Percentiles rank a stretch among this genome's conserved stretches.
phyloP scores from a whole-genome alignment of 2,329 filamentous ascomycete genomes.

The Neurospora sp. region DNA sequence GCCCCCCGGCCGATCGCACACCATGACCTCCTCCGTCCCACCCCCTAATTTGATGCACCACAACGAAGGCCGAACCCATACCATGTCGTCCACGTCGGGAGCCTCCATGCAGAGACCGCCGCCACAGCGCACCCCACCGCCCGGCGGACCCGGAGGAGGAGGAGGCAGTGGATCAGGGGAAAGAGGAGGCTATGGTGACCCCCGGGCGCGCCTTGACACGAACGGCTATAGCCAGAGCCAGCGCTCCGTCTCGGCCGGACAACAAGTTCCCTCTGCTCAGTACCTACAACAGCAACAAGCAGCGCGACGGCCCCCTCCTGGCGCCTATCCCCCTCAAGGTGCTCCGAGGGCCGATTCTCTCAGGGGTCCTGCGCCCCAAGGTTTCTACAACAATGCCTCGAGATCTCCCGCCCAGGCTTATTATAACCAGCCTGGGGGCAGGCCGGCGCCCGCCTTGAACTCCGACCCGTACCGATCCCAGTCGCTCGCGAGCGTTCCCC shows the following conservation, averaged over 20 bases:
- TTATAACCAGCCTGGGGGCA: conserved; percentile 43
- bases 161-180: background rate
- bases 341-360: conserved; percentile 42
- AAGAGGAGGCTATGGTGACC: conserved; percentile 7
- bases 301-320: conserved; percentile 34
- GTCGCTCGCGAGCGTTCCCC: conserved; percentile 67
- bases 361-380: conserved; percentile 39
- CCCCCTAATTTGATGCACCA: conserved; percentile 34
- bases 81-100: conserved; percentile 52
- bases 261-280: conserved; percentile 35
- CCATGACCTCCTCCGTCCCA: conserved; percentile 73
- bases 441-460: conserved; percentile 62
- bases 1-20: conserved; percentile 82
- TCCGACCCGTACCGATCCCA: conserved; percentile 85
- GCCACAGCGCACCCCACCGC: conserved; percentile 41
- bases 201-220: background rate
- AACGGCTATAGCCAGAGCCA: conserved; percentile 45
- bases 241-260: conserved; percentile 40
- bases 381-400: conserved; percentile 27
- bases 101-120: conserved; percentile 57
- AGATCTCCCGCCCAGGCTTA: conserved; percentile 44
- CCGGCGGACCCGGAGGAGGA: conserved; percentile 27
- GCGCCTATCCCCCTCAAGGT: conserved; percentile 6
- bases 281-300: conserved; percentile 39
- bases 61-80: conserved; percentile 60